Evolutionary conservation across 2,329 filamentous ascomycete genomes (phyloP).

Genomic region (Pseudofabraea citricarpa): DNA sequence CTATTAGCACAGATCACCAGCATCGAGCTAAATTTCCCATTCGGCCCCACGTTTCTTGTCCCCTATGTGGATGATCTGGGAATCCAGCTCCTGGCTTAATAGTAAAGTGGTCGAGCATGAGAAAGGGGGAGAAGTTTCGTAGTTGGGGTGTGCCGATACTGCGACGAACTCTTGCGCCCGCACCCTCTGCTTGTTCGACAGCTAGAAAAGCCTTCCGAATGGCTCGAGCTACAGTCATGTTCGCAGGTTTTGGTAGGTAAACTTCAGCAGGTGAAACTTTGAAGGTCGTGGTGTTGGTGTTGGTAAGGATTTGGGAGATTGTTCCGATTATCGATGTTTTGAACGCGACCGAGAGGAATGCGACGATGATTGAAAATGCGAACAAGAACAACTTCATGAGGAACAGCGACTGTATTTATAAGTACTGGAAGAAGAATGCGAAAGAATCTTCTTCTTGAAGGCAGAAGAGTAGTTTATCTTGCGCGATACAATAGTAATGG

Average conservation of each 20-base stretch:
- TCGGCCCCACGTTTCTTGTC: constrained; percentile 47
- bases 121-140: constrained; percentile 83
- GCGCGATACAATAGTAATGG: neutral
- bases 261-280: constrained; percentile 14
- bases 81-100: constrained; percentile 80
- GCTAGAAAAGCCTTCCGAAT: constrained; percentile 83
- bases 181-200: constrained; percentile 81
- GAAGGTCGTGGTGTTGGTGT: constrained; percentile 11
- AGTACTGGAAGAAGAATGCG: constrained; percentile 8
- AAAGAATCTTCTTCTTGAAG: constrained; percentile 13
- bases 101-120: constrained; percentile 94
- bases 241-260: constrained; percentile 19
- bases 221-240: constrained; percentile 66
- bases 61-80: constrained; percentile 79
- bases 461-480: neutral
- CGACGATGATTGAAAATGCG: constrained; percentile 20
- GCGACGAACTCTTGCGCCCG: constrained; percentile 79
- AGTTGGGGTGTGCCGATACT: constrained; percentile 82
- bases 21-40: neutral
- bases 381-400: constrained; percentile 24
- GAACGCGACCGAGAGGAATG: constrained; percentile 22
- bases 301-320: constrained; percentile 12
- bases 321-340: constrained; percentile 18
- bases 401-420: constrained; percentile 14
- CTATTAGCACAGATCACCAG: too few relatives aligned